Conservation (phyloP, 768 basidiomycete genomes). For the Suillus americanus region DNA sequence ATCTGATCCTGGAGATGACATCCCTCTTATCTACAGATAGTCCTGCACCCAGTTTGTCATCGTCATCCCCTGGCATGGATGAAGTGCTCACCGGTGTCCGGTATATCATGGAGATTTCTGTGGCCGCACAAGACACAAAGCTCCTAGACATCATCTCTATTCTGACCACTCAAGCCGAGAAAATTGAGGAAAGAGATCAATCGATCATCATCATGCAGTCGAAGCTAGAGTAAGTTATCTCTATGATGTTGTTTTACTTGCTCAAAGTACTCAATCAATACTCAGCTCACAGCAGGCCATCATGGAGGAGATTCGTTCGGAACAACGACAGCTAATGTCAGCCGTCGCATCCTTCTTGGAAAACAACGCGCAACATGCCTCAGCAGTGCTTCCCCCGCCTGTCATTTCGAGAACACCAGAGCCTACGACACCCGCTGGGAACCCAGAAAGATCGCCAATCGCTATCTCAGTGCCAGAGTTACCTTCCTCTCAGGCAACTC, state of each 20-base stretch:
- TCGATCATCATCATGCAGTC: neutral
- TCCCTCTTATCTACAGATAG: neutral
- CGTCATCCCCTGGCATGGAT: neutral
- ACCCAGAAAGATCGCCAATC: neutral
- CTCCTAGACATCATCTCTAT: neutral
- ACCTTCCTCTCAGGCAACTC: neutral
- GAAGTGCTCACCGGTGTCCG: neutral
- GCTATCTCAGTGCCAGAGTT: neutral
- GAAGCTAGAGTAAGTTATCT: slow-evolving; percentile 1
- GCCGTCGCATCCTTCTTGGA: neutral
- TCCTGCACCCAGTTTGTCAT: neutral
- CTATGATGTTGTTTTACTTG: neutral
- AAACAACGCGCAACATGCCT: neutral
- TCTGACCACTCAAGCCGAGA: neutral
- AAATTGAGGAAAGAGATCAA: neutral
- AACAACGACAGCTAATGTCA: neutral
- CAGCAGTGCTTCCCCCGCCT: neutral
- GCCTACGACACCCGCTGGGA: neutral
- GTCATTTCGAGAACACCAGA: neutral
- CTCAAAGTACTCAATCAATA: neutral
- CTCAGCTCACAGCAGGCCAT: neutral
- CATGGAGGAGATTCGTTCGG: neutral
- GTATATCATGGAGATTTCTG: neutral
- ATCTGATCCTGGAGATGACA: neutral
- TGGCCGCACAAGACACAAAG: neutral